Evolutionary conservation across 768 basidiomycete genomes (phyloP).

Genomic region (Amanita pallidorosea): DNA sequence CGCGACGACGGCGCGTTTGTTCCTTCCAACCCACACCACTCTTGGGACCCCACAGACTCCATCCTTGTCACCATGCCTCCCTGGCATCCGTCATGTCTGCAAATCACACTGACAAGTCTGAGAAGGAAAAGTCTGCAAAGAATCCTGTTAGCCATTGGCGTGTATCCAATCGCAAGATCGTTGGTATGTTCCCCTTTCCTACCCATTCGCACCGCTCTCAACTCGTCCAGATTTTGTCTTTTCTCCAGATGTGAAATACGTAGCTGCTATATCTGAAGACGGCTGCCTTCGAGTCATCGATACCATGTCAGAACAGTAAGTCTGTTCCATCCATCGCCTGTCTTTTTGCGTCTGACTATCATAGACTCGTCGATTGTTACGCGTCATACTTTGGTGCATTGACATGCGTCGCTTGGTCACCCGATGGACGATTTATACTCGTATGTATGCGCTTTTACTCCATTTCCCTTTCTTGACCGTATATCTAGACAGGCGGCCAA

Average conservation of each 20-base stretch:
- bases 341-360: background rate
- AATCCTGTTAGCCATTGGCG: constrained; percentile 93
- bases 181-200: constrained; percentile 37
- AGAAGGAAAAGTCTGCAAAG: constrained; percentile 64
- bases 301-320: constrained; percentile 75
- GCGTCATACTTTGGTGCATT: constrained; percentile 92
- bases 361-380: constrained; percentile 86
- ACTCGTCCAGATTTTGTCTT: constrained; percentile 68
- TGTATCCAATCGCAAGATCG: constrained; percentile 57
- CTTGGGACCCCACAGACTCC: constrained; percentile 70
- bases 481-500: constrained; percentile 79
- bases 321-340: constrained; percentile 3
- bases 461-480: constrained; percentile 3
- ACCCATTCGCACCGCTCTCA: background rate
- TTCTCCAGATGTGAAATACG: constrained; percentile 85
- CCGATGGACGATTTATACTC: constrained; percentile 88
- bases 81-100: constrained; percentile 61
- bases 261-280: constrained; percentile 88
- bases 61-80: constrained; percentile 77
- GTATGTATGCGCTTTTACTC: constrained; percentile 26
- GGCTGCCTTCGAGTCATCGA: constrained; percentile 88
- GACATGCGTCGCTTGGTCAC: constrained; percentile 89
- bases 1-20: constrained; percentile 76
- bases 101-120: constrained; percentile 30
- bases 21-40: constrained; percentile 25